Evolutionary conservation across 495 filamentous ascomycete genomes (phyloP), one percentile per base, ranked within the genome.

Genomic region (Astrothelium macrocarpum): DNA sequence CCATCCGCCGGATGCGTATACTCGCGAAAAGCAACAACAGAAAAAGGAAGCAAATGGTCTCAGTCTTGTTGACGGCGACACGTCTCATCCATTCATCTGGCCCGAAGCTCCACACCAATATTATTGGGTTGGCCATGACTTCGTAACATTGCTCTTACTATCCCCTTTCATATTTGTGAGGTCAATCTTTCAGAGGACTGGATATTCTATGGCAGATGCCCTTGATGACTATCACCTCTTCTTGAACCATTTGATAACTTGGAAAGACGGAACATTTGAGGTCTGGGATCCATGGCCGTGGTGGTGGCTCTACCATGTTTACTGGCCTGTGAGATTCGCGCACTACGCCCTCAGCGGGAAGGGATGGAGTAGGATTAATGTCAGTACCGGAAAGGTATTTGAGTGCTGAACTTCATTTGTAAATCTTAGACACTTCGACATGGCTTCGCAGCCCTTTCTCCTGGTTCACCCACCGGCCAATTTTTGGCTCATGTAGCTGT

Each of bases 71-170:
- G 64, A 67, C 46, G 53, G 56, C 2, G 53, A 68, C 65, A 20
- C 56, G 60, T 45, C 65, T 61, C 43, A 45, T 46, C 25, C n/a
- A 31, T 62, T 14, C 29, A 71, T 71, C 18, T 72, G 58, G 1
- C 77, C 81, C 0, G 56, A 43, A 9, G 66, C 65, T 31, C 58
- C 67, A 4, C 31, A 67, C 2, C 71, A 72, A 5, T 81, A 77
- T 70, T 86, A 85, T 72, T 87, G 82, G 82, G 70, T 82, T 36
- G 82, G 77, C 0, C 79, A 86, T 65, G 84, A 87, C 65, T 14
- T 88, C 12, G 70, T 85, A n/a, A 72, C 76, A 0, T 69, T 82
- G 3, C 29, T 84, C 11, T 4, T 82, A 14, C 62, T 78, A 0
- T n/a, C n/a, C n/a, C 82, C 81, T 1, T n/a, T 81, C 1, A 64